Percentiles rank a stretch among this genome's conserved stretches.
phyloP scores from a whole-genome alignment of 2,329 filamentous ascomycete genomes.

The Alternaria angustiovoidea region DNA sequence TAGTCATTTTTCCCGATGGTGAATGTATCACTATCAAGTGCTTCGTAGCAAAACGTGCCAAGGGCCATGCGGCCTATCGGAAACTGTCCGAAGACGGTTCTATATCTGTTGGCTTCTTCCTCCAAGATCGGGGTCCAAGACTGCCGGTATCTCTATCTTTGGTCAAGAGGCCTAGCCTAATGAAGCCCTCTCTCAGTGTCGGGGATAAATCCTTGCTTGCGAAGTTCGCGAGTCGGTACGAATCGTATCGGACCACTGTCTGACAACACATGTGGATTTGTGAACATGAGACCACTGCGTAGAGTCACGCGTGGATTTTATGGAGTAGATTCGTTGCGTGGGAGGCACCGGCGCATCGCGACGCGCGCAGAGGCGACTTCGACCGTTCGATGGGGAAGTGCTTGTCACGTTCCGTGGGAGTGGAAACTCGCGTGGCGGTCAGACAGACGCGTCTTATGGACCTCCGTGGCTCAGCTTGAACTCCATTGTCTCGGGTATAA shows the following conservation, averaged over 20 bases:
- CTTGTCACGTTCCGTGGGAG: background rate
- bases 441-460: background rate
- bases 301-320: background rate
- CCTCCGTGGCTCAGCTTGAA: background rate
- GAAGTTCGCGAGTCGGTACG: constrained; percentile 22
- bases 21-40: constrained; percentile 19
- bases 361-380: background rate
- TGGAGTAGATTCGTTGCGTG: background rate
- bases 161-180: constrained; percentile 31
- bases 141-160: constrained; percentile 23
- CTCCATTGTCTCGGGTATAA: constrained; percentile 1
- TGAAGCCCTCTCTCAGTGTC: constrained; percentile 28
- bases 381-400: background rate
- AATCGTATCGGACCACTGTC: background rate
- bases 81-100: constrained; percentile 26
- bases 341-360: background rate
- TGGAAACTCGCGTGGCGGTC: background rate
- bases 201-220: constrained; percentile 41
- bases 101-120: constrained; percentile 49
- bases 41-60: constrained; percentile 44
- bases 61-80: constrained; percentile 42
- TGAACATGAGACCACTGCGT: background rate
- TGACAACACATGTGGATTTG: background rate
- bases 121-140: constrained; percentile 30
- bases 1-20: too few species aligned